Evolutionary conservation across 1,139 yeast genomes (phyloP), one percentile per base, ranked within the genome.

Genomic region (Magnusiomyces sp.): DNA sequence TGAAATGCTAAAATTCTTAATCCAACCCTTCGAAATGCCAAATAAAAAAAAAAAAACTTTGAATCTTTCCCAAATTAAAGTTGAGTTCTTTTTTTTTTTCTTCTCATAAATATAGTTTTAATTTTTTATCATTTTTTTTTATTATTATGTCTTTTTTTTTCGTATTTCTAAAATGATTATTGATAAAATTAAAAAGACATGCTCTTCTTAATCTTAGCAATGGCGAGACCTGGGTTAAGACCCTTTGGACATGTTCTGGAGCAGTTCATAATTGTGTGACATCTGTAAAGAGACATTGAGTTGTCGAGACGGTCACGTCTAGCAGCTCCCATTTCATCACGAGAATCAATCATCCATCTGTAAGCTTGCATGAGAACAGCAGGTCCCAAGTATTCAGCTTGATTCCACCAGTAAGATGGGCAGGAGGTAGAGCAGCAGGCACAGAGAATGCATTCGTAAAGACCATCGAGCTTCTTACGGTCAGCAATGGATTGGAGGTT

Each of bases 391-490:
- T 94, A 94, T 75, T 94, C 95, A 72, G 90, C 95, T 73, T 89
- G 96, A 74, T 94, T 94, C 99, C 99, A 94, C 98, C 99, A 94
- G 79, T 94, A 94, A 6, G 97, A 89, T 50, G 99, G 98, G 76
- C 99, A 92, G 34, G 98, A 81, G 48, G 99, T 94, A 39, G 97
- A 90, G 73, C 98, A 92, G 74, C 98, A 92, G 29, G 98, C 98
- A 76, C 98, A 92, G 66, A 92, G 77, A 63, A 92, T 92, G 76
- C 98, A 92, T 73, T 92, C 98, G 72, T 92, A 92, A 62, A 92
- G 75, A 53, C 98, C 97, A 69, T 92, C 97, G 66, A 92, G 79
- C 74, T 92, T 94, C 72, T 86, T 89, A 73, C 99, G 84, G 74
- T 92, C 98, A 58, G 77, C 95, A 59, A 88, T 79, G 62, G 89